Base-by-base conservation (phyloP, 495 filamentous ascomycete genomes). In the Hypoxylon trugodes region DNA sequence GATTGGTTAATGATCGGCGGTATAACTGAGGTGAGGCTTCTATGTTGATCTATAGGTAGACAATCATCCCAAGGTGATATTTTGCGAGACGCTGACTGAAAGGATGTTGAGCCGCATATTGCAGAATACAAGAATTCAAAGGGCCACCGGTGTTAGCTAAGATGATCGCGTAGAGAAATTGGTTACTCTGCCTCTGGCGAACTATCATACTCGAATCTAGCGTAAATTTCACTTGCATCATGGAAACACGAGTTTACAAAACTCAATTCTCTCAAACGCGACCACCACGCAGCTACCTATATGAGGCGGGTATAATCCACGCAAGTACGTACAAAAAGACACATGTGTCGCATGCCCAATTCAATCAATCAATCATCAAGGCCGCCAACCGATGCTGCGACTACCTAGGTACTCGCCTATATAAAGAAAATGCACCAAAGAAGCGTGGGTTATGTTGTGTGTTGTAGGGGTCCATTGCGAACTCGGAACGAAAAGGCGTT, bases 241-340 rank as follows among this genome's bases (percentile, higher is more conserved):
- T 49, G 21, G 8, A 24, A 16, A 25, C n/a, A 6, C n/a, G 18
- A 54, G 32, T 22, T 21, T 26, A n/a, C 19, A 51, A 51, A 16
- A 49, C 30, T 55, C 55, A 30, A 53, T 51, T 65, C 55, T 37
- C 41, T 32, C 25, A 25, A 25, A 35, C 24, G 47, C 48, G n/a
- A 16, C 61, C 49, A 37, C 37, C 19, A n/a, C 37, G 28, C 19
- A 55, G 43, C 42, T 54, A 55, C 42, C 55, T 54, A 65, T 65
- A 48, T 59, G 59, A 50, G 55, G 18, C 59, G 61, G 61, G 61
- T 65, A 65, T 65, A 65, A 59, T 65, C 42, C 59, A 65, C 48
- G 55, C 55, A 65, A 40, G 61, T 28, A 47, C 26, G 24, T n/a
- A n/a, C 24, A 59, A 52, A 59, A 46, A 59, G 48, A 51, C 42